phyloP scores from a whole-genome alignment of 2,329 filamentous ascomycete species.

The Huntiella moniliformis region DNA sequence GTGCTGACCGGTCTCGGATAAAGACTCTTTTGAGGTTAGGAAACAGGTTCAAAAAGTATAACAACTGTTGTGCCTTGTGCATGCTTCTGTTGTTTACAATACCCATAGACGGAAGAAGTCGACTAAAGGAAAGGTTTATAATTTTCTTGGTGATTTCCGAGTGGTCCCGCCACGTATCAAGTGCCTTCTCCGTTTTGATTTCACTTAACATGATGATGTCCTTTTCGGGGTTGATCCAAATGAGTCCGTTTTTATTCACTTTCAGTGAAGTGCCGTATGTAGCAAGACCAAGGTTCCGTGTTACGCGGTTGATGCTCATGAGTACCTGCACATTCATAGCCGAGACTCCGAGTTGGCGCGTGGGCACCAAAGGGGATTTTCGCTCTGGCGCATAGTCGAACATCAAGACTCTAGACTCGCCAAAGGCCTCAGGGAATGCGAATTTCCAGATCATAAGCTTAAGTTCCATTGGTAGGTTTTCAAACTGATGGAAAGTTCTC shows the following conservation, averaged over 20 bases:
- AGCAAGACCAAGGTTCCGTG: constrained; percentile 1
- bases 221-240: constrained; percentile 3
- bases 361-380: neutral
- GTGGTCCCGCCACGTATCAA: neutral
- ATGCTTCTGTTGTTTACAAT: no score
- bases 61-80: neutral
- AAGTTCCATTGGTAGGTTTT: constrained; percentile 5
- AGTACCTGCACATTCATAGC: constrained; percentile 3
- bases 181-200: neutral
- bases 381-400: neutral
- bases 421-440: constrained; percentile 4
- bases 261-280: constrained; percentile 1
- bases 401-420: constrained; percentile 2
- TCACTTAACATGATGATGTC: constrained; percentile 6
- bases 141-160: constrained; percentile 1
- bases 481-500: neutral
- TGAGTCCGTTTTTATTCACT: neutral
- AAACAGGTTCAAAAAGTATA: constrained; percentile 7
- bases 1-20: neutral
- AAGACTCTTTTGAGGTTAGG: constrained; percentile 7
- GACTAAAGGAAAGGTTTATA: constrained; percentile 3
- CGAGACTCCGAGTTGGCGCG: neutral
- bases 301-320: constrained; percentile 8
- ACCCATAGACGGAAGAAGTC: neutral
- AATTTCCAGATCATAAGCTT: constrained; percentile 7